A percentile compares a stretch with the other conserved stretches of the same genome.
Evolutionary conservation across 164 flowering plant genomes (phyloP).

Genomic region (Euptelea pleiosperma): DNA sequence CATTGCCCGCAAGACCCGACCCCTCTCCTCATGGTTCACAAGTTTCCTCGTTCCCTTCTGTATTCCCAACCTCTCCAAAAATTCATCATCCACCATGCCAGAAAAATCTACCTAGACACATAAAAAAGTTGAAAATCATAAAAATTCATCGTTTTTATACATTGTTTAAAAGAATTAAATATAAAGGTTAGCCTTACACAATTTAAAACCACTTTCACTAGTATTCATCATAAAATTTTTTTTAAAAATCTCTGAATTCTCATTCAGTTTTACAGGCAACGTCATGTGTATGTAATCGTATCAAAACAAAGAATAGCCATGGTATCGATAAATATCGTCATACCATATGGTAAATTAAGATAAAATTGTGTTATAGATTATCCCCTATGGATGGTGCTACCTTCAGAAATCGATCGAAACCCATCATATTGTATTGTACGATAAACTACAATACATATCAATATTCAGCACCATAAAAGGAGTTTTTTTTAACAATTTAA

Average conservation of each 20-base stretch:
- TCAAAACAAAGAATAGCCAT: too few species aligned
- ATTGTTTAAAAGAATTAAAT: background rate
- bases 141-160: background rate
- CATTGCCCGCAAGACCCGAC: slow-evolving; percentile 86
- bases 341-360: too few species aligned
- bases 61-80: slow-evolving; percentile 63
- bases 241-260: background rate
- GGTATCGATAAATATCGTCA: too few species aligned
- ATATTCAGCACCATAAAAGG: too few species aligned
- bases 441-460: too few species aligned
- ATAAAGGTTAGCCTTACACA: background rate
- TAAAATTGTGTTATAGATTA: too few species aligned
- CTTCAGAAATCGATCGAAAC: too few species aligned
- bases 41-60: slow-evolving; percentile 90
- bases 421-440: too few species aligned
- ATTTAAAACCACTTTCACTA: too few species aligned
- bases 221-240: background rate
- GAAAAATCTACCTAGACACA: slow-evolving; percentile 88
- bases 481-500: too few species aligned
- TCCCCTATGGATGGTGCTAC: too few species aligned
- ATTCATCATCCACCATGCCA: slow-evolving; percentile 75
- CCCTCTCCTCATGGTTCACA: slow-evolving; percentile 91
- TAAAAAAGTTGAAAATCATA: background rate
- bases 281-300: background rate
- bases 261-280: too few species aligned